A percentile compares a stretch with the other conserved stretches of the same genome.
Conservation (phyloP, 1,139 yeast species). For the Hyphopichia buzzinii region DNA sequence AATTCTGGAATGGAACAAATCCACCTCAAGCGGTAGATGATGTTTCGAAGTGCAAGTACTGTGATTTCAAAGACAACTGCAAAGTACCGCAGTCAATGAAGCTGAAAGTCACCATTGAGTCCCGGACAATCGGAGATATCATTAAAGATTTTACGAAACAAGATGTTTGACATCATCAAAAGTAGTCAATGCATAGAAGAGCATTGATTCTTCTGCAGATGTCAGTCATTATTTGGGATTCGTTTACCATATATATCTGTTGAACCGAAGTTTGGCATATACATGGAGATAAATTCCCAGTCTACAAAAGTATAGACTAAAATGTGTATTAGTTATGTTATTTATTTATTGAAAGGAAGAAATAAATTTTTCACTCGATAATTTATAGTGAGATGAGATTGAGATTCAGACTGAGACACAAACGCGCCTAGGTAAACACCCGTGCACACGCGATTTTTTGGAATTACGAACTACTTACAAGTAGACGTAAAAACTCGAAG, state of each 20-base stretch:
- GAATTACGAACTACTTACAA: no score
- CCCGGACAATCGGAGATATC: background rate
- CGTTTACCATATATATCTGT: slow-evolving; percentile 48
- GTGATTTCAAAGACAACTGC: slow-evolving; percentile 47
- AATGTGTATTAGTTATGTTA: background rate
- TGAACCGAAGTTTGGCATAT: slow-evolving; percentile 26
- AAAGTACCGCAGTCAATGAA: slow-evolving; percentile 24
- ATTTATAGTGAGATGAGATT: no score
- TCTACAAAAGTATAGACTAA: background rate
- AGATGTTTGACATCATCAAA: slow-evolving; percentile 43
- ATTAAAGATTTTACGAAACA: background rate
- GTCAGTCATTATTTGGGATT: slow-evolving; percentile 36
- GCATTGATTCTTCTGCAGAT: slow-evolving; percentile 45
- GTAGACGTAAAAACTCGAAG: no score
- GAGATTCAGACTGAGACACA: no score
- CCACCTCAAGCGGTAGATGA: slow-evolving; percentile 39
- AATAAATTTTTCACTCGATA: no score
- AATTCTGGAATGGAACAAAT: slow-evolving; percentile 57
- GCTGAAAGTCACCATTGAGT: background rate
- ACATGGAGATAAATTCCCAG: slow-evolving; percentile 46
- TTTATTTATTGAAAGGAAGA: background rate
- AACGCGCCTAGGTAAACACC: no score
- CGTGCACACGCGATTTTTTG: no score
- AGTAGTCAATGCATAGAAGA: slow-evolving; percentile 25
- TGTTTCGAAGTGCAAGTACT: slow-evolving; percentile 45